Evolutionary conservation across 2,329 filamentous ascomycete genomes (phyloP).

Genomic region (Monilinia laxa): DNA sequence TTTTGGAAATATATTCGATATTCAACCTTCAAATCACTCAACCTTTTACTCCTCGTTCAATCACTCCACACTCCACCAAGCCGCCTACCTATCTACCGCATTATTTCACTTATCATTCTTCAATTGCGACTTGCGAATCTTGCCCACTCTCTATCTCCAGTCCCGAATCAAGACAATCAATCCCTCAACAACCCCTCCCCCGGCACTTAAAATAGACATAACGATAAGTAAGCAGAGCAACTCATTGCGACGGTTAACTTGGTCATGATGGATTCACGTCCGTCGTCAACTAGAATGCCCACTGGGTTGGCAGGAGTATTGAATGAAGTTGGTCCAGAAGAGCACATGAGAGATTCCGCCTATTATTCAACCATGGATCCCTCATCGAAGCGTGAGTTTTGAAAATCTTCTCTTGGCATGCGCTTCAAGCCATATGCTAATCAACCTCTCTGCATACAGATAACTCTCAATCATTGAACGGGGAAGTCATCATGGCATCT

Average conservation of each 20-base stretch:
- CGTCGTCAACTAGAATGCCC: slow-evolving; percentile 38
- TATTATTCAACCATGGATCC: slow-evolving; percentile 49
- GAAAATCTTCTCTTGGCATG: background rate
- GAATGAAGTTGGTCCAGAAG: slow-evolving; percentile 47
- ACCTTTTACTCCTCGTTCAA: too few species aligned
- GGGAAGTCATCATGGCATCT: slow-evolving; percentile 27
- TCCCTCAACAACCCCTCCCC: background rate
- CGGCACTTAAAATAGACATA: slow-evolving; percentile 9
- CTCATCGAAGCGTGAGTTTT: slow-evolving; percentile 51
- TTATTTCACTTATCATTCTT: background rate
- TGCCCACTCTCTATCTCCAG: slow-evolving; percentile 16
- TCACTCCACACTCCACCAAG: too few species aligned
- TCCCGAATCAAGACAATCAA: slow-evolving; percentile 9
- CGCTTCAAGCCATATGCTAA: slow-evolving; percentile 6
- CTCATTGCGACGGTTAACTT: slow-evolving; percentile 11
- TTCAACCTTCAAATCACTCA: background rate
- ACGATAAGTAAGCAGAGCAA: slow-evolving; percentile 13
- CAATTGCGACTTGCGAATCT: slow-evolving; percentile 18
- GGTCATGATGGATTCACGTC: slow-evolving; percentile 22
- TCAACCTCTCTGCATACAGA: slow-evolving; percentile 22
- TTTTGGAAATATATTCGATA: background rate
- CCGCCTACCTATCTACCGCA: background rate
- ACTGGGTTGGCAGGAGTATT: slow-evolving; percentile 52
- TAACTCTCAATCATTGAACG: slow-evolving; percentile 33
- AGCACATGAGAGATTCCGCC: slow-evolving; percentile 51